Evolutionary conservation across 2,329 filamentous ascomycete species (phyloP), one percentile per base, ranked within the genome.

Genomic region (Sphaerulina musiva): DNA sequence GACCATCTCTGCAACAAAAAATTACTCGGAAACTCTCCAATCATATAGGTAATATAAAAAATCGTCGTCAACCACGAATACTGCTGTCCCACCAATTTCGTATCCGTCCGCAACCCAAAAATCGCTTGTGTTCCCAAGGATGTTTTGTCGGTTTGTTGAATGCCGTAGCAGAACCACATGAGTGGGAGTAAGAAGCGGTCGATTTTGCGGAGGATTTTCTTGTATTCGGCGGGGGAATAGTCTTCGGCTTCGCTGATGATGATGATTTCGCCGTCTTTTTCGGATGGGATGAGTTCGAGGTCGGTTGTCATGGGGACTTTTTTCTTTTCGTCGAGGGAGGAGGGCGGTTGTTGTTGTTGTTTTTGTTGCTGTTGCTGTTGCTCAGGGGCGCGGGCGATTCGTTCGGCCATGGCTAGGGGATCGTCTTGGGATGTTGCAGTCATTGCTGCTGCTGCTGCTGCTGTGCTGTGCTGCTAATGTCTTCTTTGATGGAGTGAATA

Each of bases 51-150:
- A 48, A 75, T 66, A 53, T 75, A 76, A 57, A 75, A 75, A 11
- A 74, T 66, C 1, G 70, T 72, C 0, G 70, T 71, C 0, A 73
- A 61, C 72, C 70, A 74, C 1, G 65, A 69, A 54, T 74, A 75
- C 41, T 75, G 63, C 1, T 68, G 64, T 0, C 68, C 68, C 0
- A 64, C 56, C 0, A 76, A 63, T 6, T 64, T 51, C 10, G 73
- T 63, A 38, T 73, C 70, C 54, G 80, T 74, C 69, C 77, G 77
- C 34, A 78, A 46, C 11, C 79, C 68, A 43, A 82, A 81, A 26
- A 73, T 70, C 3, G 80, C 79, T 46, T 68, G 66, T 2, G 61
- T 66, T 8, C 63, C 61, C 4, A 65, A 51, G 1, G 63, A 60
- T 1, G 73, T 77, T 61, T 77, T 77, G 62, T 77, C 74, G 0